phyloP scores from a whole-genome alignment of 2,329 filamentous ascomycete genomes.

The Colletotrichum liriopes region DNA sequence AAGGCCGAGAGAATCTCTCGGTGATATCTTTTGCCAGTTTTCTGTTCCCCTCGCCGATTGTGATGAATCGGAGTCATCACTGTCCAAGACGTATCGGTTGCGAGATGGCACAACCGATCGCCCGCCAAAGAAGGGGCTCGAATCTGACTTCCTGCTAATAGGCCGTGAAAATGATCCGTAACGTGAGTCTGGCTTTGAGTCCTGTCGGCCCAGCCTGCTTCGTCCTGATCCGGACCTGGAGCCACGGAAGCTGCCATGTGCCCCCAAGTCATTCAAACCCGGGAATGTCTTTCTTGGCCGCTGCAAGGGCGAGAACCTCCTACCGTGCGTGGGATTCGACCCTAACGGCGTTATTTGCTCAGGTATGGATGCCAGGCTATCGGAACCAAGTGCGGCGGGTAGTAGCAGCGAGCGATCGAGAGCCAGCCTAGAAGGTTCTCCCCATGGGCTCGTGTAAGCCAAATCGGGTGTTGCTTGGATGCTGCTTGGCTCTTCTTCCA shows the following conservation, averaged over 20 bases:
- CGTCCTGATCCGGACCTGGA: constrained; percentile 31
- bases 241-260: constrained; percentile 29
- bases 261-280: constrained; percentile 7
- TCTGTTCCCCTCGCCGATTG: constrained; percentile 27
- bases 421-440: constrained; percentile 35
- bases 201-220: constrained; percentile 33
- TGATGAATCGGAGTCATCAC: constrained; percentile 34
- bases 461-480: constrained; percentile 47
- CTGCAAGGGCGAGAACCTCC: constrained; percentile 33
- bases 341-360: constrained; percentile 36
- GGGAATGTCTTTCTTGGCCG: constrained; percentile 18
- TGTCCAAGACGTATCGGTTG: constrained; percentile 36
- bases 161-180: constrained; percentile 38
- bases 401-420: constrained; percentile 16
- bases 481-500: constrained; percentile 42
- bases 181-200: constrained; percentile 32
- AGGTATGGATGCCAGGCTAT: constrained; percentile 41
- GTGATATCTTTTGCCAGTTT: constrained; percentile 40
- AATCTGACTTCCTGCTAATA: constrained; percentile 42
- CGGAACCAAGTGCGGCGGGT: constrained; percentile 25
- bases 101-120: constrained; percentile 41
- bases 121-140: constrained; percentile 43
- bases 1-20: constrained; percentile 38
- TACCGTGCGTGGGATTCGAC: constrained; percentile 37
- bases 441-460: constrained; percentile 43